Base-by-base conservation (phyloP, 495 filamentous ascomycete genomes). In the Venustampulla echinocandica region DNA sequence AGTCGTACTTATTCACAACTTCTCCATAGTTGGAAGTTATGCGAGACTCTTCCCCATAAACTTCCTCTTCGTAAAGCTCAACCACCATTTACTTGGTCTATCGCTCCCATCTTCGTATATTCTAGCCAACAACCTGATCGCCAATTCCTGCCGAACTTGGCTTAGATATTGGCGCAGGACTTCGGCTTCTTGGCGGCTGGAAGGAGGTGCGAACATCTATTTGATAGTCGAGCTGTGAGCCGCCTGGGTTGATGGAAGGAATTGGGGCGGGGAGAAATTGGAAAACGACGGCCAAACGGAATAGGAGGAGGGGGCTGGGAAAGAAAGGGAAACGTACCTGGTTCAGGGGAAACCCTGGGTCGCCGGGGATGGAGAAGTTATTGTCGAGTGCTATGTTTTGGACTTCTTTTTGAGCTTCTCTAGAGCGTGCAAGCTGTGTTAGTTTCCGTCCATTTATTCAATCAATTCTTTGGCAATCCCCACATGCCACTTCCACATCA, bases 1-100 rank as follows among this genome's bases (percentile, higher is more conserved):
- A 10, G 4, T 27, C 7, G n/a, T n/a, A n/a, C n/a, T n/a, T n/a
- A n/a, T n/a, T n/a, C n/a, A n/a, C n/a, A n/a, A n/a, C n/a, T n/a
- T n/a, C n/a, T n/a, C n/a, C n/a, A n/a, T n/a, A n/a, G n/a, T n/a
- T n/a, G n/a, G n/a, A n/a, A n/a, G n/a, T n/a, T n/a, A n/a, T n/a
- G n/a, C n/a, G n/a, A 89, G 72, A 56, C 78, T 80, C 75, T 95
- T 96, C 59, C 90, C 90, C 93, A 98, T 97, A 65, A 98, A 98
- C 75, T 94, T 94, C 64, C 92, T 80, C 78, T 97, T 98, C 38
- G 85, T 84, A 64, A 95, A 98, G 71, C 90, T 96, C 54, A 98
- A 70, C 92, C 92, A 98, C 84, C 90, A 97, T 79, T 98, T 98
- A 57, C 87, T 93, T 57, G 92, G 90, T 65, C 70, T 75, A 44